phyloP scores from a whole-genome alignment of 768 basidiomycete genomes.

The Leccinellum rugosiceps region DNA sequence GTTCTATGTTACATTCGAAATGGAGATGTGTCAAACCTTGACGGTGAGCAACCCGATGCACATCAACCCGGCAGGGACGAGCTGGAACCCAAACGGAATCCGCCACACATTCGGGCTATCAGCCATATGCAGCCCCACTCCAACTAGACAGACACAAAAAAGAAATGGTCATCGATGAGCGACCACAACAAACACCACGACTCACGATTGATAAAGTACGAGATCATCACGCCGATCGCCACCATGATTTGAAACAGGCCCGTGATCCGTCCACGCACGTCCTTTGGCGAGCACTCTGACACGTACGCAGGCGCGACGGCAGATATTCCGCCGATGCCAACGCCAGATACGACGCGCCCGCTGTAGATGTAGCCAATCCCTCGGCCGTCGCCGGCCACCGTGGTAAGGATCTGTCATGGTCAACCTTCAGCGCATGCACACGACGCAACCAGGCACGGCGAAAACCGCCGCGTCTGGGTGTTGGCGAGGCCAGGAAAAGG shows the following conservation, averaged over 20 bases:
- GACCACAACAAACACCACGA: not conserved
- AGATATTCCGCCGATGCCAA: conserved; percentile 81
- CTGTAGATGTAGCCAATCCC: conserved; percentile 72
- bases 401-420: conserved; percentile 58
- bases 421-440: not conserved
- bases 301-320: conserved; percentile 86
- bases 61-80: conserved; percentile 75
- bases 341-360: conserved; percentile 75
- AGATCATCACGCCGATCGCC: conserved; percentile 80
- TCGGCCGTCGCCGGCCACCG: conserved; percentile 51
- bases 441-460: not conserved
- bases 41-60: conserved; percentile 62
- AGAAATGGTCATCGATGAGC: conserved; percentile 1
- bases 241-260: conserved; percentile 87
- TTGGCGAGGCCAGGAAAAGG: not conserved
- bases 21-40: conserved; percentile 36
- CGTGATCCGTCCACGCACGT: conserved; percentile 82
- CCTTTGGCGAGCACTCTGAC: conserved; percentile 83
- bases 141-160: conserved; percentile 38
- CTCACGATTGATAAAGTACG: conserved; percentile 75
- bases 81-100: conserved; percentile 71
- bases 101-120: conserved; percentile 56
- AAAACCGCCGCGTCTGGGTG: not conserved
- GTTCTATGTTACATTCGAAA: not conserved
- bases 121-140: conserved; percentile 52